Conservation (phyloP, 257 asterid species). For the Solanum gracilifrons region DNA sequence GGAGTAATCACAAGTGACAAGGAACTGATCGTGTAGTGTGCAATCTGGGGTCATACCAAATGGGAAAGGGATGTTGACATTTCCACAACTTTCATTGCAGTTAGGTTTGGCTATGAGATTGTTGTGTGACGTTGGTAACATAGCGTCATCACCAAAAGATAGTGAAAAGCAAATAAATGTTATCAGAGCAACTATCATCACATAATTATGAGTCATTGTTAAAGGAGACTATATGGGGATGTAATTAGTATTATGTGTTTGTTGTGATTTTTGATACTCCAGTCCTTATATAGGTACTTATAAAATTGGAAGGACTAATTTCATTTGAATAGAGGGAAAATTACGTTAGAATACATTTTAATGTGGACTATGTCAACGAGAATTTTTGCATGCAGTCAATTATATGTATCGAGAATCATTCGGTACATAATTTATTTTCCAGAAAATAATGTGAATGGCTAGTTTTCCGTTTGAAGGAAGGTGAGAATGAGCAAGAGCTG, state of each 20-base stretch:
- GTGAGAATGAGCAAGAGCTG: background rate
- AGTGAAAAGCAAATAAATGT: background rate
- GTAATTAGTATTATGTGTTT: background rate
- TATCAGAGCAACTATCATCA: background rate
- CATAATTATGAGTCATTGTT: background rate
- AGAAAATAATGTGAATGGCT: background rate
- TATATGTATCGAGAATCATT: too few species aligned
- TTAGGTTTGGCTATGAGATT: constrained; percentile 6
- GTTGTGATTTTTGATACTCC: background rate
- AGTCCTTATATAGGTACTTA: background rate
- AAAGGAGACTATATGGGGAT: background rate
- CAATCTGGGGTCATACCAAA: constrained; percentile 17
- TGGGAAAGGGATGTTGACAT: constrained; percentile 27
- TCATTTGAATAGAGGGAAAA: background rate
- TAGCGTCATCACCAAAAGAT: background rate
- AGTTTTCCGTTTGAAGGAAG: background rate
- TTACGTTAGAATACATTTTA: background rate
- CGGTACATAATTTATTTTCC: background rate
- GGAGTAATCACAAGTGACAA: background rate
- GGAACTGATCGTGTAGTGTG: background rate
- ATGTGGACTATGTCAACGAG: background rate
- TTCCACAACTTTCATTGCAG: constrained; percentile 17
- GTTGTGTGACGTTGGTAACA: background rate
- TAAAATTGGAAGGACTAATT: background rate
- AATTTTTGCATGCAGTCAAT: background rate